These are phyloP conservation scores for Rhodotorula sp. DNA, from an alignment of 1,284 basidiomycete species.

Conservation along the genomic window DNA sequence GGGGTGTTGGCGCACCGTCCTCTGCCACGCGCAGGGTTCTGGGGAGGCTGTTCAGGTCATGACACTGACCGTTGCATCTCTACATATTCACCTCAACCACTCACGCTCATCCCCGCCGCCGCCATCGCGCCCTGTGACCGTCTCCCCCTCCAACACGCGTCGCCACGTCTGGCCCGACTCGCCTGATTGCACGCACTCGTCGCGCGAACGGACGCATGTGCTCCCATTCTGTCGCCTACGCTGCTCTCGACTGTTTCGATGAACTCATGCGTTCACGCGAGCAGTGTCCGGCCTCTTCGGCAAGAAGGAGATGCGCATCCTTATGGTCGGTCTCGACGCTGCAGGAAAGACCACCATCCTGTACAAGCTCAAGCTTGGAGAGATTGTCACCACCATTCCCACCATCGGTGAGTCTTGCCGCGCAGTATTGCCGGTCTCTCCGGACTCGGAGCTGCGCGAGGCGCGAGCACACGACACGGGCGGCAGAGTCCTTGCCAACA, in stretches of 20 bases:
- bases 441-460: background rate
- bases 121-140: background rate
- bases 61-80: background rate
- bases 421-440: too few species aligned
- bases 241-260: background rate
- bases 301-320: constrained; percentile 97
- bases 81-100: background rate
- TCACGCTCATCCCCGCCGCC: background rate
- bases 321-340: constrained; percentile 86
- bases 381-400: constrained; percentile 98
- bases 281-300: constrained; percentile 66
- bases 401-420: constrained; percentile 71
- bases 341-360: constrained; percentile 69
- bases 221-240: background rate
- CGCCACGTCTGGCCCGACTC: constrained; percentile 10
- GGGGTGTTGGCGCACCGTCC: too few species aligned
- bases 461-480: background rate
- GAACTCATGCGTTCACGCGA: background rate
- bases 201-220: background rate
- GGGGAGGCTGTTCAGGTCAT: too few species aligned
- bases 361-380: constrained; percentile 98
- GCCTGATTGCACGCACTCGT: background rate
- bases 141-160: constrained; percentile 7
- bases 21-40: too few species aligned
- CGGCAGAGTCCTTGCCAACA: background rate